Evolutionary conservation across 805 yeast genomes (phyloP).

Genomic region (Clavispora asparagi): DNA sequence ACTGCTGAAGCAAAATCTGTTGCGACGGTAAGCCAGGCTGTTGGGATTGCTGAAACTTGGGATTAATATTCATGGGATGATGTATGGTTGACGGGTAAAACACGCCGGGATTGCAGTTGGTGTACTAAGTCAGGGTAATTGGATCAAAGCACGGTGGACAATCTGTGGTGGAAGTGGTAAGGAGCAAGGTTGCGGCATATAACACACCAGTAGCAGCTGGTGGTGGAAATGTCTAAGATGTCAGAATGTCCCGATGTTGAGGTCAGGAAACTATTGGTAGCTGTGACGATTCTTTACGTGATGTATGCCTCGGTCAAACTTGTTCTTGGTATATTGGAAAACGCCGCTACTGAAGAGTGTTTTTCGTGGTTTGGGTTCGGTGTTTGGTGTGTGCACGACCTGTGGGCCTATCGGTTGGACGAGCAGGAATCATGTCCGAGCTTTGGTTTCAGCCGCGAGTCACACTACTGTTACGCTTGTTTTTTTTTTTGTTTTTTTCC

Average conservation of each 20-base stretch:
- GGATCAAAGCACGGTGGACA: background rate
- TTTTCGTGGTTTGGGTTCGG: background rate
- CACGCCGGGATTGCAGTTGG: background rate
- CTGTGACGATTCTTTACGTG: background rate
- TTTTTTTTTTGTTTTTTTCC: too few relatives aligned
- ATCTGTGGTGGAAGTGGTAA: background rate
- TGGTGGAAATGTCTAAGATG: background rate
- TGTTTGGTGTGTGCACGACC: background rate
- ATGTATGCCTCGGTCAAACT: background rate
- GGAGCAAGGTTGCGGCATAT: background rate
- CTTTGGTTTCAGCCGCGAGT: too few relatives aligned
- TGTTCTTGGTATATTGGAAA: background rate
- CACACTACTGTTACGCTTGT: too few relatives aligned
- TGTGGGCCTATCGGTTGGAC: background rate
- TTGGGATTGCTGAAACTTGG: slow-evolving; percentile 19
- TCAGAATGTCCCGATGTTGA: background rate
- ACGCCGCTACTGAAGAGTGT: background rate
- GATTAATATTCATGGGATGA: slow-evolving; percentile 16
- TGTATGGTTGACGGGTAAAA: background rate
- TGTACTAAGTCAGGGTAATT: background rate
- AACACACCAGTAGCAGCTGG: background rate
- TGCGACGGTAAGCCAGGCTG: slow-evolving; percentile 36
- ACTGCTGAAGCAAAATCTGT: slow-evolving; percentile 38
- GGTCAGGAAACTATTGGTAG: background rate
- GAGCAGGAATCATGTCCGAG: background rate